Conservation (phyloP, 2,329 filamentous ascomycete species). For the Pseudopyricularia cyperi region DNA sequence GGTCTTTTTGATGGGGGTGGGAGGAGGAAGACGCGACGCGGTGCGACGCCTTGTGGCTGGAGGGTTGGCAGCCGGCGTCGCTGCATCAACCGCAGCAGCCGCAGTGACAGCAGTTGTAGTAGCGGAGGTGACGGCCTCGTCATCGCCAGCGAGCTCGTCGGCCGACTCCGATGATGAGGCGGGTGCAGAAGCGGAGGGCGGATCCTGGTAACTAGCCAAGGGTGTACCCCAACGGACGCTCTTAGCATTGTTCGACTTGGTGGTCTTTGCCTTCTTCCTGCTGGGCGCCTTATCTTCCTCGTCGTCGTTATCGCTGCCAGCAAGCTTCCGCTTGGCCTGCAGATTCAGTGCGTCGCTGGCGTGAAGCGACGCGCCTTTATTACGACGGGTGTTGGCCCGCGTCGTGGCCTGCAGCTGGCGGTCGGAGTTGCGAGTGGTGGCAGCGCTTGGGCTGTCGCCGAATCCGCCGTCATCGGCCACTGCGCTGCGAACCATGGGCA, state of each 20-base stretch:
- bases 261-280: constrained; percentile 4
- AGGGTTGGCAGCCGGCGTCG: neutral
- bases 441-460: constrained; percentile 8
- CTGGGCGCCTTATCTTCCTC: neutral
- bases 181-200: neutral
- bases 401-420: constrained; percentile 28
- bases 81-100: neutral
- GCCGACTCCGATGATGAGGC: neutral
- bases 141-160: constrained; percentile 3
- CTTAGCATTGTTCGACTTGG: constrained; percentile 10
- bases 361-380: constrained; percentile 23
- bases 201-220: constrained; percentile 15
- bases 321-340: constrained; percentile 12
- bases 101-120: neutral
- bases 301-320: neutral
- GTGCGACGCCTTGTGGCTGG: neutral
- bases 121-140: neutral
- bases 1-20: constrained; percentile 1
- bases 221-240: constrained; percentile 19
- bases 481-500: constrained; percentile 17
- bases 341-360: constrained; percentile 17
- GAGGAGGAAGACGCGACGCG: neutral
- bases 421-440: constrained; percentile 18
- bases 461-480: constrained; percentile 11
- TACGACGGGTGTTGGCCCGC: constrained; percentile 29